phyloP scores from a whole-genome alignment of 192 early-diverging fungal species.

The Gonapodya prolifera region DNA sequence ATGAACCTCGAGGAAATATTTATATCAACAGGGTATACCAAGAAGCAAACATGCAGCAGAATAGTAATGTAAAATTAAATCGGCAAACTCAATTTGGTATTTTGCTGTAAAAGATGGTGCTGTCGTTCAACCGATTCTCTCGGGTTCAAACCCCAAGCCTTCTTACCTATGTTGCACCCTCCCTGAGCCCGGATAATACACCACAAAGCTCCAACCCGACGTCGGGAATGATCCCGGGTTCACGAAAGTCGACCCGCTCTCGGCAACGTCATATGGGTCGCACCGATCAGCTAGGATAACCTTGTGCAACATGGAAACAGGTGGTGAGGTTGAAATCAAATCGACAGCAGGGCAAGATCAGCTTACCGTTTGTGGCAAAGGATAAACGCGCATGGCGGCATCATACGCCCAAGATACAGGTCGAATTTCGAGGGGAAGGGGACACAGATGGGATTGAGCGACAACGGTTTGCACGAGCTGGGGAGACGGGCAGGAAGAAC shows the following conservation, averaged over 20 bases:
- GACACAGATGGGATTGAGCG: conserved; percentile 74
- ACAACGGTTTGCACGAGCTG: conserved; percentile 70
- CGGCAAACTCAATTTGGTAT: no score
- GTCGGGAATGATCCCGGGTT: conserved; percentile 67
- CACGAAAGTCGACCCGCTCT: conserved; percentile 62
- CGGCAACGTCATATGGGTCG: conserved; percentile 62
- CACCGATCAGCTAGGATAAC: conserved; percentile 76
- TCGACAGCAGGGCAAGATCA: background rate
- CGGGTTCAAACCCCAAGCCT: no score
- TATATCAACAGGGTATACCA: no score
- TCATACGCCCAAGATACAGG: conserved; percentile 73
- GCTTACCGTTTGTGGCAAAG: conserved; percentile 68
- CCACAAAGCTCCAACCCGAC: conserved; percentile 46
- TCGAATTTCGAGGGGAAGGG: conserved; percentile 60
- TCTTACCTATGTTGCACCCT: no score
- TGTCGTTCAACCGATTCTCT: no score
- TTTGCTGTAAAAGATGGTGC: no score
- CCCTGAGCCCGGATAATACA: conserved; percentile 83
- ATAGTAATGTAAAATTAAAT: no score
- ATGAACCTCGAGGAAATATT: no score
- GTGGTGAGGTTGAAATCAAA: background rate
- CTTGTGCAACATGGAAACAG: conserved; percentile 5
- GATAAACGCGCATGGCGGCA: conserved; percentile 75
- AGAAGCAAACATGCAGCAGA: no score
- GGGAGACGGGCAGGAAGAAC: no score